Percentiles rank a stretch among this genome's conserved stretches.
Conservation (phyloP, 768 basidiomycete genomes). For the Collybia nuda region DNA sequence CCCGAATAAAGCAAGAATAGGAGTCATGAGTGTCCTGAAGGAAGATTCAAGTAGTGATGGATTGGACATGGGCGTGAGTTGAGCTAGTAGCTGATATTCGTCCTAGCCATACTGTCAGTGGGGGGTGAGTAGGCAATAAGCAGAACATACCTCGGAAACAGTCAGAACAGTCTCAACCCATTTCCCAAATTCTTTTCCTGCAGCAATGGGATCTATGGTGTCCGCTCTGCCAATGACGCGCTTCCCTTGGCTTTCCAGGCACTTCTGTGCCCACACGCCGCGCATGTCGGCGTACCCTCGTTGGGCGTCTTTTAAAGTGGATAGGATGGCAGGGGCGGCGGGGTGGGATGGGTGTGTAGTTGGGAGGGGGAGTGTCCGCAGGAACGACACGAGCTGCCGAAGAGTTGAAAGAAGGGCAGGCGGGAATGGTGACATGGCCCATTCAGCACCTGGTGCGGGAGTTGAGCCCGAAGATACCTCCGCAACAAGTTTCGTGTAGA, state of each 20-base stretch:
- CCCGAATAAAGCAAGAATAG: constrained; percentile 65
- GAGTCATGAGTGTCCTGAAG: constrained; percentile 60
- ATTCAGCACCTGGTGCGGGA: constrained; percentile 57
- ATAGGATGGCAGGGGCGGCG: constrained; percentile 61
- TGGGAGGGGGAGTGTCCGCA: constrained; percentile 73
- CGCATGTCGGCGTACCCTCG: constrained; percentile 86
- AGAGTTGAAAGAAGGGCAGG: constrained; percentile 51
- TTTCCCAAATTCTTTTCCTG: constrained; percentile 69
- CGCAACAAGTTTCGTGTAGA: constrained; percentile 87
- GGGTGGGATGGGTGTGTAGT: constrained; percentile 84
- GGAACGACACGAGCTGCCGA: constrained; percentile 62
- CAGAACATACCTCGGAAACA: constrained; percentile 59
- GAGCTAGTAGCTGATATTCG: constrained; percentile 64
- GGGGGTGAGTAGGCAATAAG: background rate
- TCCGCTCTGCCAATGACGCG: constrained; percentile 71
- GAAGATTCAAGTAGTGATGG: constrained; percentile 53
- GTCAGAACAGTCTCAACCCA: constrained; percentile 68
- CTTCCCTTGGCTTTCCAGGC: constrained; percentile 70
- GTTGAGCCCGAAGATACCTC: constrained; percentile 81
- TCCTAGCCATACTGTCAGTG: constrained; percentile 35
- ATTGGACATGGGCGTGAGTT: constrained; percentile 61
- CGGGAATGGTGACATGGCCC: constrained; percentile 54
- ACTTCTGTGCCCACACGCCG: constrained; percentile 74
- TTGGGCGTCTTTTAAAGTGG: constrained; percentile 74
- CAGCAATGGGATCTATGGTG: constrained; percentile 59